These are phyloP conservation scores for Amniculicola lignicola DNA, from an alignment of 495 filamentous ascomycete genomes.

Conservation along the genomic window DNA sequence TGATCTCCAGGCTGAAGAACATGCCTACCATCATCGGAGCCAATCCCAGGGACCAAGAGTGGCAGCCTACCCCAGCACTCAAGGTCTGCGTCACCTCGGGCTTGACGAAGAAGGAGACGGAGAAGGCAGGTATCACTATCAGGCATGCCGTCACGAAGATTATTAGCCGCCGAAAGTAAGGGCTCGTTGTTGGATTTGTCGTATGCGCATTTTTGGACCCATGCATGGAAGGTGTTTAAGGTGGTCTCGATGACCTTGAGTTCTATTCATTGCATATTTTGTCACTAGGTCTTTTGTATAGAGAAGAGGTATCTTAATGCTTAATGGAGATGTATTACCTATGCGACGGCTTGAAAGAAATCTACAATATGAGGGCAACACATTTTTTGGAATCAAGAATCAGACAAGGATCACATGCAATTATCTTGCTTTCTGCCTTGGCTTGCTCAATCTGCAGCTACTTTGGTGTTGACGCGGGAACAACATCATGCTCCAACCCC, in stretches of 20 bases:
- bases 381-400: background rate
- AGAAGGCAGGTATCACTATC: constrained; percentile 83
- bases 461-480: background rate
- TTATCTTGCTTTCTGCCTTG: background rate
- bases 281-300: background rate
- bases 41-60: constrained; percentile 56
- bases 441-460: background rate
- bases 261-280: background rate
- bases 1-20: constrained; percentile 81
- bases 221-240: constrained; percentile 5
- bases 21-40: constrained; percentile 59
- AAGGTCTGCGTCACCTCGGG: constrained; percentile 89
- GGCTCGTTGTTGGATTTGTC: background rate
- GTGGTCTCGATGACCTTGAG: background rate
- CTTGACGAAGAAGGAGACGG: constrained; percentile 87
- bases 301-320: background rate
- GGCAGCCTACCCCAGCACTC: constrained; percentile 68
- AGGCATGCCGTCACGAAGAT: constrained; percentile 94
- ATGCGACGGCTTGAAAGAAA: background rate
- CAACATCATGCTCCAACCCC: constrained; percentile 3
- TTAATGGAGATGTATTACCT: background rate
- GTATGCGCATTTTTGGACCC: too few relatives aligned
- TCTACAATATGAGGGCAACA: background rate
- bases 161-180: constrained; percentile 54
- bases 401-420: background rate